Conservation (phyloP, 805 yeast genomes). For the Yamadazyma olivae region DNA sequence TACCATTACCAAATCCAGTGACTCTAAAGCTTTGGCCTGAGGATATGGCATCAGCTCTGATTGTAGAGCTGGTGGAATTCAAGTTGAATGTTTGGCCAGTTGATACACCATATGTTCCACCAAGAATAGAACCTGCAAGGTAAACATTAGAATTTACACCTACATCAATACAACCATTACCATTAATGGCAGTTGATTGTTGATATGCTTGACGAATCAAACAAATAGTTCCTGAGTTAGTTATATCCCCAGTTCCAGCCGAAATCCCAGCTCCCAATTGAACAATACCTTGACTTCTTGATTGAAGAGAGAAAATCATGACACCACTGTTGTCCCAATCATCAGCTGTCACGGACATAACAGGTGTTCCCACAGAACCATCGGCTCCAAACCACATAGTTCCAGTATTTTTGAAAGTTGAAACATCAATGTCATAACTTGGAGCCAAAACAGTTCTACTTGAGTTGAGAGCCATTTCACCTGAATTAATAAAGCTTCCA, state of each 20-base stretch:
- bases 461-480: slow-evolving; percentile 18
- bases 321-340: slow-evolving; percentile 13
- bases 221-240: slow-evolving; percentile 22
- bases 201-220: slow-evolving; percentile 16
- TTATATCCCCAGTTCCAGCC: slow-evolving; percentile 12
- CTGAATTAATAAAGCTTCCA: slow-evolving; percentile 16
- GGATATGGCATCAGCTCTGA: slow-evolving; percentile 13
- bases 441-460: slow-evolving; percentile 13
- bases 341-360: slow-evolving; percentile 11
- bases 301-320: slow-evolving; percentile 11
- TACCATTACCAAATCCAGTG: slow-evolving; percentile 20
- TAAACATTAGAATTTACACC: slow-evolving; percentile 11
- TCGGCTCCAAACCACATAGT: slow-evolving; percentile 13
- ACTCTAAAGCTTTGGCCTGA: slow-evolving; percentile 13
- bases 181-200: slow-evolving; percentile 14
- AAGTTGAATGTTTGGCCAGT: slow-evolving; percentile 17
- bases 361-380: slow-evolving; percentile 10
- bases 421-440: slow-evolving; percentile 8
- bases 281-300: slow-evolving; percentile 10
- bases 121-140: slow-evolving; percentile 6
- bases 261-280: slow-evolving; percentile 11
- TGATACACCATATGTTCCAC: slow-evolving; percentile 5
- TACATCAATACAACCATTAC: slow-evolving; percentile 19
- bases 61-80: slow-evolving; percentile 14
- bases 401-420: slow-evolving; percentile 16